Percentiles rank a stretch among this genome's conserved stretches.
These are phyloP conservation scores for Magnusiomyces starmeri DNA, from an alignment of 1,139 yeast species.

Conservation along the genomic window DNA sequence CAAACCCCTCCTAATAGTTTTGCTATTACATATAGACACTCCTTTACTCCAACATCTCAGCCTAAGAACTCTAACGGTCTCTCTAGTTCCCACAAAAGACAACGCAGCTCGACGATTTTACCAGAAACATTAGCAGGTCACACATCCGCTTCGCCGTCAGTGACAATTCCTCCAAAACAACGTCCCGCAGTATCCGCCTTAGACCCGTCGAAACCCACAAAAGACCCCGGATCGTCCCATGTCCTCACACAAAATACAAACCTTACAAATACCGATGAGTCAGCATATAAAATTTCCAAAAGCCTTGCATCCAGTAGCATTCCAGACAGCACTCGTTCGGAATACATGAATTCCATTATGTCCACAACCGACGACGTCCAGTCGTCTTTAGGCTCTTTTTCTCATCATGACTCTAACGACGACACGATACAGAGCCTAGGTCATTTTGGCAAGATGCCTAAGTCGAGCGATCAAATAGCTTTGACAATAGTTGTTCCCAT, in stretches of 20 bases:
- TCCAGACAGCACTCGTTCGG: constrained; percentile 2
- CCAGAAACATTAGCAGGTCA: no score
- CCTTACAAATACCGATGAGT: background rate
- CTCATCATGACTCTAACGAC: background rate
- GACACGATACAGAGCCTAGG: background rate
- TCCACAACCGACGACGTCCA: background rate
- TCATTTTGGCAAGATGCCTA: background rate
- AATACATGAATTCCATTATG: background rate
- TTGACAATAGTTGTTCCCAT: background rate
- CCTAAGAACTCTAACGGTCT: background rate
- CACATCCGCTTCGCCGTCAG: no score
- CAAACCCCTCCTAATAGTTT: constrained; percentile 2
- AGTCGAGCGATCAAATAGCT: background rate
- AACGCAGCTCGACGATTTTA: no score
- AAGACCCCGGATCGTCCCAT: no score
- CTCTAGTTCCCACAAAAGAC: background rate
- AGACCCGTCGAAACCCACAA: no score
- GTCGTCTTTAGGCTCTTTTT: background rate
- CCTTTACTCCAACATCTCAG: constrained; percentile 1
- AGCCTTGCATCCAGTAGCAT: background rate
- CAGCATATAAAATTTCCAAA: background rate
- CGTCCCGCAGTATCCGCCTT: no score
- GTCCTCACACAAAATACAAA: background rate
- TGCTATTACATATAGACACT: background rate
- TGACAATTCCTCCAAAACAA: no score